A percentile compares a stretch with the other conserved stretches of the same genome.
phyloP scores from a whole-genome alignment of 2,329 filamentous ascomycete species.

The Alternaria consortialis region DNA sequence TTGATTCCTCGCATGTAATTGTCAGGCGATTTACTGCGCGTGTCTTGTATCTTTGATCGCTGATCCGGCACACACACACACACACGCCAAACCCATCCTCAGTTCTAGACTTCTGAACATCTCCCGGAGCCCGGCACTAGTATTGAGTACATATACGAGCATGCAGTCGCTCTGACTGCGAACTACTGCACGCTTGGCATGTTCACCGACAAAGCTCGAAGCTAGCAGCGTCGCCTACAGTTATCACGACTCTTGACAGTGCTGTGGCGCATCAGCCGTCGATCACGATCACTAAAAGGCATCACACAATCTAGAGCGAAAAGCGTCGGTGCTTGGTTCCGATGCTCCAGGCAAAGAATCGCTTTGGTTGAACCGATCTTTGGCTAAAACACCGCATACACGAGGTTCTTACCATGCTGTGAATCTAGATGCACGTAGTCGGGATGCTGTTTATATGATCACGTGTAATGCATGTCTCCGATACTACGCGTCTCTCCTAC shows the following conservation, averaged over 20 bases:
- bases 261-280: neutral
- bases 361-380: neutral
- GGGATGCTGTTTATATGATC: neutral
- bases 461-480: neutral
- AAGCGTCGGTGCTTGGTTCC: neutral
- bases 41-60: neutral
- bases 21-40: neutral
- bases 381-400: constrained; percentile 12
- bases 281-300: too few relatives aligned
- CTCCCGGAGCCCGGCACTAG: neutral
- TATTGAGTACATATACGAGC: constrained; percentile 15
- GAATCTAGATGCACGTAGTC: neutral
- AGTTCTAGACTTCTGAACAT: constrained; percentile 1
- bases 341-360: neutral
- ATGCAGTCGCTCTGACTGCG: neutral
- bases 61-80: neutral
- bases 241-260: neutral
- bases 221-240: neutral
- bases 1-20: neutral
- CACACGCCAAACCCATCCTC: neutral
- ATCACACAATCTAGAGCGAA: neutral
- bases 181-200: constrained; percentile 3
- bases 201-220: neutral
- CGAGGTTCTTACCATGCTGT: neutral
- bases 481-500: neutral